Evolutionary conservation across 75 land plant species (phyloP).

Genomic region (Cryptomeria japonica): DNA sequence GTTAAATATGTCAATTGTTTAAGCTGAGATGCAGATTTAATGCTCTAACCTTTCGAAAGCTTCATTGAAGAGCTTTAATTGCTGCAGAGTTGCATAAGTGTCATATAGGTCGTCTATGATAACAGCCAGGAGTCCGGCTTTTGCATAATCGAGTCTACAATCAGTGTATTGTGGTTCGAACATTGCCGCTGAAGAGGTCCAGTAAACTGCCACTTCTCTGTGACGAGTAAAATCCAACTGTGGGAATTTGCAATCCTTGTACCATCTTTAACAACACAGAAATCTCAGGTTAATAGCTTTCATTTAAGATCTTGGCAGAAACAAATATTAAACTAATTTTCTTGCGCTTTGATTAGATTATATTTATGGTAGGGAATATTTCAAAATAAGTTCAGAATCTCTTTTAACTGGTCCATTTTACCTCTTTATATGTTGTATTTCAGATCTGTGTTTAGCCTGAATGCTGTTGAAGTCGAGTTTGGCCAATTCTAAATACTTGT

Average conservation of each 20-base stretch:
- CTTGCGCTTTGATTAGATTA: too few species aligned
- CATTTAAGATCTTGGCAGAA: too few species aligned
- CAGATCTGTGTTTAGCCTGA: constrained; percentile 48
- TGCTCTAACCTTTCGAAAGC: not conserved
- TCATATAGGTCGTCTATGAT: constrained; percentile 6
- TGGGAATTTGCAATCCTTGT: constrained; percentile 1
- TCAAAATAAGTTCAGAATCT: not conserved
- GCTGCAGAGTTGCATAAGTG: not conserved
- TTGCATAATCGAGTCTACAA: constrained; percentile 12
- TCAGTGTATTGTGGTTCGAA: constrained; percentile 17
- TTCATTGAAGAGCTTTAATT: not conserved
- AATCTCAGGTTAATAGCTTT: not conserved
- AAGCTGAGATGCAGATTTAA: not conserved
- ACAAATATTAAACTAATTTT: too few species aligned
- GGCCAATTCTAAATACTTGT: constrained; percentile 56
- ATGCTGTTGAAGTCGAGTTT: constrained; percentile 55
- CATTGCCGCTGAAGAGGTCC: not conserved
- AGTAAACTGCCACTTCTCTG: constrained; percentile 6
- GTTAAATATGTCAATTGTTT: not conserved
- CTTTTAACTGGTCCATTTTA: not conserved
- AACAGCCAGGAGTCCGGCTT: not conserved
- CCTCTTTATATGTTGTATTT: constrained; percentile 18
- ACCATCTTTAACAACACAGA: not conserved
- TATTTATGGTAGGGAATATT: too few species aligned
- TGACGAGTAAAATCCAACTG: not conserved